Percentiles rank a stretch among this genome's conserved stretches.
These are phyloP conservation scores for Ormosia semicastrata DNA, from an alignment of 306 rosid genomes.

Conservation along the genomic window DNA sequence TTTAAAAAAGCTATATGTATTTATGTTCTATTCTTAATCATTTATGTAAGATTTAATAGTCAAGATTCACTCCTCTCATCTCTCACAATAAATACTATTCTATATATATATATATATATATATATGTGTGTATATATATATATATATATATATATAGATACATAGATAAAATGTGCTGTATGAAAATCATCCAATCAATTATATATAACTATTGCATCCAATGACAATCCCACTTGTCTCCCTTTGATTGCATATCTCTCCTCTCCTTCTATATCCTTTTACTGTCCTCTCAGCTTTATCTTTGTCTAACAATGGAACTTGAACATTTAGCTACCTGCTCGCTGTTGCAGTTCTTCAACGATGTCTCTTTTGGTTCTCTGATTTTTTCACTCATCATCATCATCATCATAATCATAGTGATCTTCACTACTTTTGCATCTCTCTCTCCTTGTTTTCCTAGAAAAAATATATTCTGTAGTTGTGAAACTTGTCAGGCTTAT, in stretches of 20 bases:
- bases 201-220: slow-evolving; percentile 5
- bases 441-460: neutral
- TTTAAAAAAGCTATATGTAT: too few relatives aligned
- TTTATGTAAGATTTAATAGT: too few relatives aligned
- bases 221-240: neutral
- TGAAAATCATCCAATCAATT: neutral
- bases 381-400: neutral
- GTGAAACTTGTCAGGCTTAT: slow-evolving; percentile 61
- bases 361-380: neutral
- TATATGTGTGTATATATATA: too few relatives aligned
- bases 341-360: slow-evolving; percentile 4
- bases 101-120: too few relatives aligned
- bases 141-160: too few relatives aligned
- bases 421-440: neutral
- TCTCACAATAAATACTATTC: too few relatives aligned
- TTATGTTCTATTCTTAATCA: too few relatives aligned
- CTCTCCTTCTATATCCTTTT: neutral
- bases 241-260: neutral
- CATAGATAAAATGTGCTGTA: too few relatives aligned
- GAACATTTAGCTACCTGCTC: slow-evolving; percentile 15
- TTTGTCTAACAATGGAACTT: slow-evolving; percentile 27
- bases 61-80: too few relatives aligned
- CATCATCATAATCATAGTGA: neutral
- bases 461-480: slow-evolving; percentile 43
- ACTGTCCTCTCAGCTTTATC: neutral